Conservation (phyloP, 2,329 filamentous ascomycete genomes). For the Monosporascus cannonballus region DNA sequence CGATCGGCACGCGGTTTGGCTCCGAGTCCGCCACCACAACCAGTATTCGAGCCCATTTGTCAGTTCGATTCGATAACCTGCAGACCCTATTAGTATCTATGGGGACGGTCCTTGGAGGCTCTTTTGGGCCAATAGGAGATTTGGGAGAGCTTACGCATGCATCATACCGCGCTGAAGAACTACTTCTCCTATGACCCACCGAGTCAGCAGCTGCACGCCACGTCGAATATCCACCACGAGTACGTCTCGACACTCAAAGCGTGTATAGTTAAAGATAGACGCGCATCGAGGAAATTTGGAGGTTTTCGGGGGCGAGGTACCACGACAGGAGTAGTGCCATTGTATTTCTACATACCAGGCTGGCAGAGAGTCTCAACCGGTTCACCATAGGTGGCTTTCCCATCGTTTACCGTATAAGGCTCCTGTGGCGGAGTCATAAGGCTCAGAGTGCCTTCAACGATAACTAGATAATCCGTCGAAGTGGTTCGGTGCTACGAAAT, state of each 20-base stretch:
- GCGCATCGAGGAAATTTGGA: not conserved
- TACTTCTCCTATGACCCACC: constrained; percentile 14
- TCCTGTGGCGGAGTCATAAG: constrained; percentile 18
- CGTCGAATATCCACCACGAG: not conserved
- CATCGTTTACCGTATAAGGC: constrained; percentile 18
- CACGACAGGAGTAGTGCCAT: no score
- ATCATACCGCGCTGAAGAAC: constrained; percentile 25
- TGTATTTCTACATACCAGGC: constrained; percentile 5
- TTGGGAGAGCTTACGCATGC: constrained; percentile 25
- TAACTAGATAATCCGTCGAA: constrained; percentile 25
- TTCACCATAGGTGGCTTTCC: constrained; percentile 19
- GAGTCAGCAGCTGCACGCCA: not conserved
- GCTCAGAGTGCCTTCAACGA: constrained; percentile 22
- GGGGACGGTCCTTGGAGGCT: not conserved
- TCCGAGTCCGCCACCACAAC: constrained; percentile 17
- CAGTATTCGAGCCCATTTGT: constrained; percentile 21
- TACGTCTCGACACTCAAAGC: not conserved
- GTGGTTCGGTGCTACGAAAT: constrained; percentile 23
- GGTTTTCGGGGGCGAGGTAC: not conserved
- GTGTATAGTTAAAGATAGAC: not conserved
- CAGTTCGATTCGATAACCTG: constrained; percentile 23
- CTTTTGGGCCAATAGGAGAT: not conserved
- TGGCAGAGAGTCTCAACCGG: constrained; percentile 20
- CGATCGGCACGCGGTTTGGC: constrained; percentile 16
- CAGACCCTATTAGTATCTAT: constrained; percentile 1